Conservation (phyloP, 805 yeast species). For the Candida multigemmis region DNA sequence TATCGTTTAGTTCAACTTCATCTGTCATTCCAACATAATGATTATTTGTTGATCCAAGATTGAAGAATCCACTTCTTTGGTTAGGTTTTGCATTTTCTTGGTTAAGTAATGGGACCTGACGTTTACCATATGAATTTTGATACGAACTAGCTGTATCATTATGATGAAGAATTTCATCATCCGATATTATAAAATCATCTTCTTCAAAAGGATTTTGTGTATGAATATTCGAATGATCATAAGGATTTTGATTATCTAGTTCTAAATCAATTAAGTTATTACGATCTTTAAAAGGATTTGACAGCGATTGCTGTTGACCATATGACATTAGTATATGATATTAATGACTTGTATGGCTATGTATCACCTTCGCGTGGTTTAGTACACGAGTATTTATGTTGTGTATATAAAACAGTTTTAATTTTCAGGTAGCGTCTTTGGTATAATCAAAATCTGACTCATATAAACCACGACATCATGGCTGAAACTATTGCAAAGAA, state of each 20-base stretch:
- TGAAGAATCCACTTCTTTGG: constrained; percentile 14
- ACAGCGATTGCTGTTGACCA: background rate
- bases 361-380: too few species aligned
- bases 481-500: constrained; percentile 76
- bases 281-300: constrained; percentile 12
- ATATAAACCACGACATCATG: too few species aligned
- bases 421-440: too few species aligned
- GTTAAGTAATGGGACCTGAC: constrained; percentile 18
- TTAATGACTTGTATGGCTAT: too few species aligned
- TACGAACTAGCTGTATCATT: background rate
- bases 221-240: constrained; percentile 2
- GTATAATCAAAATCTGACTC: too few species aligned
- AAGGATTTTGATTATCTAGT: constrained; percentile 6
- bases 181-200: constrained; percentile 1
- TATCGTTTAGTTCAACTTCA: constrained; percentile 8
- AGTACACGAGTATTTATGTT: too few species aligned
- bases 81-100: constrained; percentile 12
- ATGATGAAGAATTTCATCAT: background rate
- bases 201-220: constrained; percentile 3
- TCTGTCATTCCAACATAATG: constrained; percentile 21
- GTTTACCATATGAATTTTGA: constrained; percentile 1
- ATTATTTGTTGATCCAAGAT: constrained; percentile 5
- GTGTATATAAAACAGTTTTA: too few species aligned
- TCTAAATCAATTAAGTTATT: constrained; percentile 25
- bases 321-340: too few species aligned